These are phyloP conservation scores for Chlorella sp. DNA, from an alignment of 139 green algal species.

Conservation along the genomic window DNA sequence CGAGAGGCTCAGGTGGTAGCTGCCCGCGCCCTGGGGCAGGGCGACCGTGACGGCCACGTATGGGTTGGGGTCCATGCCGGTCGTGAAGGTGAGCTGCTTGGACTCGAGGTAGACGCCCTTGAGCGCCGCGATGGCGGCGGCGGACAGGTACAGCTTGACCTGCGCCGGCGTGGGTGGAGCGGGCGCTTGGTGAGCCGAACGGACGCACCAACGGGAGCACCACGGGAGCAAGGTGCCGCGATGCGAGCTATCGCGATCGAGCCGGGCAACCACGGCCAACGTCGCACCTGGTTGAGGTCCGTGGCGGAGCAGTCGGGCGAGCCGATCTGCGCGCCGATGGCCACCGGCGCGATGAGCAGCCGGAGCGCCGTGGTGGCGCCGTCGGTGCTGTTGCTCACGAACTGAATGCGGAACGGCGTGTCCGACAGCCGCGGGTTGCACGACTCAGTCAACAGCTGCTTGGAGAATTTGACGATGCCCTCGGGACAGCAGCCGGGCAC, in stretches of 20 bases:
- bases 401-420: slow-evolving; percentile 7
- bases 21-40: neutral
- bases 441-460: neutral
- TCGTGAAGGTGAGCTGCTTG: neutral
- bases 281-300: neutral
- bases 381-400: neutral
- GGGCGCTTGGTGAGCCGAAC: too few species aligned
- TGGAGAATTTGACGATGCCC: slow-evolving; percentile 5
- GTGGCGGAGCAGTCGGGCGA: neutral
- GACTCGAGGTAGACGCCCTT: too few species aligned
- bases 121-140: neutral
- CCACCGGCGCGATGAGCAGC: neutral
- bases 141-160: neutral
- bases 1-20: neutral
- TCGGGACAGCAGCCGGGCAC: slow-evolving; percentile 1
- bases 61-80: neutral
- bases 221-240: too few species aligned
- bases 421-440: slow-evolving; percentile 9
- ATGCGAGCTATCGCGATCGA: too few species aligned
- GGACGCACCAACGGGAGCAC: too few species aligned
- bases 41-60: neutral
- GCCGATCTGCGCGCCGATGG: neutral
- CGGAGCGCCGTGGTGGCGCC: neutral
- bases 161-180: too few species aligned
- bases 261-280: too few species aligned